Base-by-base conservation (phyloP, 164 flowering plant genomes). In the Annona cherimola region DNA sequence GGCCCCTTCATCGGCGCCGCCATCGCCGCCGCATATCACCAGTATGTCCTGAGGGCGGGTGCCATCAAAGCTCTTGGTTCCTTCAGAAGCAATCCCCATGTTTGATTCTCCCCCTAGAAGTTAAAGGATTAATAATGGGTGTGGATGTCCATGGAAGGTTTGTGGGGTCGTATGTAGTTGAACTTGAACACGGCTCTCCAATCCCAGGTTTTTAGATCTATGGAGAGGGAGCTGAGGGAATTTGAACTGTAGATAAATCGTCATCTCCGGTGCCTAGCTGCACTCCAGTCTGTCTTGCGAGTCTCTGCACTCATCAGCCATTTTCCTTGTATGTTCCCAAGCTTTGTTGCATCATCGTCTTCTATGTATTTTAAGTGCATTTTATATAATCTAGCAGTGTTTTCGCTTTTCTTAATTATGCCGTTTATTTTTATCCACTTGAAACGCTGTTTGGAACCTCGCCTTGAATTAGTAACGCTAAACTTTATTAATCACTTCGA, bases 1-100 rank as follows among this genome's bases (percentile, higher is more conserved):
- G 98, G 98, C 70, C 98, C 98, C 0, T 83, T 92, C 75, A 69
- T 92, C 70, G 98, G 98, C 40, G 98, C 98, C 26, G 86, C 86
- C 46, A 76, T 84, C 2, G 98, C 98, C 18, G 96, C 97, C 3
- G 77, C 87, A 61, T 94, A 90, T 78, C 94, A 94, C 81, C 92
- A 92, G 65, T 90, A 60, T 77, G 73, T 94, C 18, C 85, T 94
- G 14, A 87, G 98, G 80, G 98, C 98, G 16, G 86, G 73, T 0
- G 96, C 94, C 65, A 78, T 89, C 50, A 94, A 92, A 69, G 97
- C 96, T 71, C 84, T 92, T 0, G 96, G 96, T 2, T 94, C 98
- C 42, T 92, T 92, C 91, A 86, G 92, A 71, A 90, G 96, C 90
- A 85, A 71, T n/a, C 12, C 74, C 72, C 57, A 77, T 67, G 14